Evolutionary conservation across 257 asterid species (phyloP), one percentile per base, ranked within the genome.

Genomic region (Lycium ferocissimum): DNA sequence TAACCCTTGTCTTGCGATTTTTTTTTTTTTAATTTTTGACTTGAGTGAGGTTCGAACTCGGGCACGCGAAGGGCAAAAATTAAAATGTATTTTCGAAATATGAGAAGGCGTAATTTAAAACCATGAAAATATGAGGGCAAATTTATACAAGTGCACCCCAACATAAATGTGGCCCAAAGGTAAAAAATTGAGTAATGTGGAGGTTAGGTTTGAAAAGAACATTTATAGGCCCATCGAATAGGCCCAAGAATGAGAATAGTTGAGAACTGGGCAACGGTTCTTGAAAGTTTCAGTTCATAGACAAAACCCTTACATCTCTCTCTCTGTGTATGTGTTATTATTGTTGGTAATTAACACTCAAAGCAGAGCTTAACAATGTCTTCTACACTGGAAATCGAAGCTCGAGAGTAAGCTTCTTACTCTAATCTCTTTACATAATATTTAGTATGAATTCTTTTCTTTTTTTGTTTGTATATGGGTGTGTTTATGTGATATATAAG

Each of bases 321-420:
- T 73, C 6, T 26, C 33, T 26, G 33, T 12, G 40, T 20, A 26
- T 72, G 38, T 45, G 18, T 72, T 11, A 43, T 18, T n/a, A 26
- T 10, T 26, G 33, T 72, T 17, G 11, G 47, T 38, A 47, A 49
- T 76, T 2, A 8, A 9, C 3, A 11, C 58, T 49, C 59, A 45
- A n/a, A 45, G n/a, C 80, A 73, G 59, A 58, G 37, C 38, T 15
- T 38, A 83, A 85, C 91, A 85, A 95, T 95, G 99, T 92, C 99
- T 88, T 95, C 99, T 54, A 93, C 99, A 38, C 99, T 94, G 70
- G 98, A 94, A 91, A 95, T 95, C 86, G 99, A 95, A 91, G 98
- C 99, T 86, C 94, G 93, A 87, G 99, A 95, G 99, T 95, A 95
- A 89, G 94, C 61, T 71, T 43, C 20, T 20, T 75, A 26, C 71